A percentile compares a stretch with the other conserved stretches of the same genome.
Conservation (phyloP, 495 filamentous ascomycete genomes). For the Hyaloscypha hepaticicola region DNA sequence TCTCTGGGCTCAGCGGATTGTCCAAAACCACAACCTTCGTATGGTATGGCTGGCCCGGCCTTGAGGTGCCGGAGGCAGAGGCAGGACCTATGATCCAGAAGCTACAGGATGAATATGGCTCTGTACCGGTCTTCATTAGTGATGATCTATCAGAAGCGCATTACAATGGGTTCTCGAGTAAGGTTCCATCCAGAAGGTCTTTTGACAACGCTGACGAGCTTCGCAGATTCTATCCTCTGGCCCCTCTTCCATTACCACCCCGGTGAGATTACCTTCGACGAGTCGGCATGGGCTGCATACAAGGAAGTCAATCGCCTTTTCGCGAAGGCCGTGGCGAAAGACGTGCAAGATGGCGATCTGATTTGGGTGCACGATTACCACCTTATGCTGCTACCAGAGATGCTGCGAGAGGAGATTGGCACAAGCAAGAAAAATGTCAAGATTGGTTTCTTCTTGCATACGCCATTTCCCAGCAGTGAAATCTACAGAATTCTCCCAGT, state of each 20-base stretch:
- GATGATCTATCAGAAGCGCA: slow-evolving; percentile 77
- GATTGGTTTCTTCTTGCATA: slow-evolving; percentile 94
- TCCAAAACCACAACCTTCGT: slow-evolving; percentile 89
- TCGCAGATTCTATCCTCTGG: slow-evolving; percentile 86
- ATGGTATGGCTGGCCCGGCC: slow-evolving; percentile 97
- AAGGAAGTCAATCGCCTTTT: slow-evolving; percentile 82
- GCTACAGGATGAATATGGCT: slow-evolving; percentile 69
- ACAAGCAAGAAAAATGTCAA: slow-evolving; percentile 73
- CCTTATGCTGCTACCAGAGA: slow-evolving; percentile 83
- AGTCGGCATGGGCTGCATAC: slow-evolving; percentile 85
- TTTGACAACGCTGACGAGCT: slow-evolving; percentile 17
- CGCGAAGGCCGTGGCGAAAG: slow-evolving; percentile 70
- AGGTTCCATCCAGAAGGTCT: slow-evolving; percentile 35
- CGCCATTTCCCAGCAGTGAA: slow-evolving; percentile 89
- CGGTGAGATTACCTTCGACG: slow-evolving; percentile 87
- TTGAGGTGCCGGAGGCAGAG: slow-evolving; percentile 77
- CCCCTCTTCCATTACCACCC: slow-evolving; percentile 95
- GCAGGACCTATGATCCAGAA: slow-evolving; percentile 62
- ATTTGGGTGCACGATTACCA: slow-evolving; percentile 99
- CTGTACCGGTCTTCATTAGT: slow-evolving; percentile 74
- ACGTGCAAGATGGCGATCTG: slow-evolving; percentile 74
- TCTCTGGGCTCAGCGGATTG: slow-evolving; percentile 85
- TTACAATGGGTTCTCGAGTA: slow-evolving; percentile 88
- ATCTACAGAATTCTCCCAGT: slow-evolving; percentile 91
- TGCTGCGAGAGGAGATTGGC: slow-evolving; percentile 75